Evolutionary conservation across 805 yeast species (phyloP), one percentile per base, ranked within the genome.

Genomic region (Brettanomyces nanus): DNA sequence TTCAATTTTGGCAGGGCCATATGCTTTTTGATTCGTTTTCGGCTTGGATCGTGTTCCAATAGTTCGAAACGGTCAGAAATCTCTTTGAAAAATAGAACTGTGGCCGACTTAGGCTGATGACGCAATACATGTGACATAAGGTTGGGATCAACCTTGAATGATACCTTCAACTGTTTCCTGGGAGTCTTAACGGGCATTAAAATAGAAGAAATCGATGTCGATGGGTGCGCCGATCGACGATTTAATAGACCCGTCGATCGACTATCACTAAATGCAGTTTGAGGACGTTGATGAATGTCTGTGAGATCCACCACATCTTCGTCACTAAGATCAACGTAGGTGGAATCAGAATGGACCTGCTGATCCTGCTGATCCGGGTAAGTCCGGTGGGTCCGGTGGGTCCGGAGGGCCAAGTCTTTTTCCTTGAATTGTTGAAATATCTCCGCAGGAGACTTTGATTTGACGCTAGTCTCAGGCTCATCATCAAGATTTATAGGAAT

Each of bases 21-120:
- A 21, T 51, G 57, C 35, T 56, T 58, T 31, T 56, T 62, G 3
- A 10, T 26, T 45, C 4, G 56, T 40, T 31, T 46, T 51, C 10
- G 63, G 54, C 19, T 23, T 13, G 19, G 20, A 15, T 27, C 14
- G 15, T 32, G 27, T n/a, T 27, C 25, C 9, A 13, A 14, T 10
- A 25, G 30, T 19, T 17, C 28, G 14, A 59, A 54, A 18, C 53
- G 45, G 13, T 54, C 54, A 59, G 68, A 62, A 65, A 70, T 65
- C 38, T 62, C 59, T 14, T 47, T 57, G 40, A 69, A 66, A 4
- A 63, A 59, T 6, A 59, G 46, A 2, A 11, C 44, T 17, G 27
- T 31, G 17, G 19, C 30, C n/a, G 11, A 15, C 46, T 31, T 15
- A 50, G 48, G 23, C 36, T 27, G 33, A 6, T 17, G 21, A 5